These are phyloP conservation scores for Venturia oleaginea DNA, from an alignment of 2,329 filamentous ascomycete species.

Conservation along the genomic window DNA sequence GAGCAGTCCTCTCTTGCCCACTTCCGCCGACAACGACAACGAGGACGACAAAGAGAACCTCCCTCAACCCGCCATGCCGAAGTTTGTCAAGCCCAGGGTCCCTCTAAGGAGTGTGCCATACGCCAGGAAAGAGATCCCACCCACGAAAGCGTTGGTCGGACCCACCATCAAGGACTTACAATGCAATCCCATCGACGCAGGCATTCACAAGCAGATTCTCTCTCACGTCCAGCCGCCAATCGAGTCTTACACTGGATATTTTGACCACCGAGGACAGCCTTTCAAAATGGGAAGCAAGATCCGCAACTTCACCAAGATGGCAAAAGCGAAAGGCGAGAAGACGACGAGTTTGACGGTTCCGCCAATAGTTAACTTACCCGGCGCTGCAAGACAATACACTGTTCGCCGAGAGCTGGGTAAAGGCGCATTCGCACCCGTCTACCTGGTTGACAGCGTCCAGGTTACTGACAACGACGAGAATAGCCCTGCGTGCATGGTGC, in stretches of 20 bases:
- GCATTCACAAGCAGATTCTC: conserved; percentile 65
- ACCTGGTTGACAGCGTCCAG: conserved; percentile 66
- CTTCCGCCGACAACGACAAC: conserved; percentile 31
- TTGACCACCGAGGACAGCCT: conserved; percentile 56
- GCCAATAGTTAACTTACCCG: conserved; percentile 59
- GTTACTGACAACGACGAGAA: conserved; percentile 37
- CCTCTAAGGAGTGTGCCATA: conserved; percentile 4
- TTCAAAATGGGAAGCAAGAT: conserved; percentile 67
- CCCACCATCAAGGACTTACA: conserved; percentile 73
- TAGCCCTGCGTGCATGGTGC: conserved; percentile 46
- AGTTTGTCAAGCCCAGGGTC: conserved; percentile 1
- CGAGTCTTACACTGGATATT: conserved; percentile 67
- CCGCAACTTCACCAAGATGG: conserved; percentile 66
- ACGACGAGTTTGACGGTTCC: conserved; percentile 51
- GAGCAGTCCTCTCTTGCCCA: conserved; percentile 64
- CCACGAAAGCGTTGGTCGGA: conserved; percentile 37
- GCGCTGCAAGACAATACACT: conserved; percentile 58
- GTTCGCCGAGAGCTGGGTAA: conserved; percentile 81
- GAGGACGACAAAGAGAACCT: conserved; percentile 36
- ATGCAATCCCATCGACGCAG: conserved; percentile 83
- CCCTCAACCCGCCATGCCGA: conserved; percentile 2
- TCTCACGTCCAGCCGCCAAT: conserved; percentile 65
- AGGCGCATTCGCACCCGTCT: conserved; percentile 91
- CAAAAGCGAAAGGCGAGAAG: conserved; percentile 53
- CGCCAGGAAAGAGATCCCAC: conserved; percentile 25